Conservation (phyloP, 1,284 basidiomycete genomes). For the Cystobasidium slooffiae region DNA sequence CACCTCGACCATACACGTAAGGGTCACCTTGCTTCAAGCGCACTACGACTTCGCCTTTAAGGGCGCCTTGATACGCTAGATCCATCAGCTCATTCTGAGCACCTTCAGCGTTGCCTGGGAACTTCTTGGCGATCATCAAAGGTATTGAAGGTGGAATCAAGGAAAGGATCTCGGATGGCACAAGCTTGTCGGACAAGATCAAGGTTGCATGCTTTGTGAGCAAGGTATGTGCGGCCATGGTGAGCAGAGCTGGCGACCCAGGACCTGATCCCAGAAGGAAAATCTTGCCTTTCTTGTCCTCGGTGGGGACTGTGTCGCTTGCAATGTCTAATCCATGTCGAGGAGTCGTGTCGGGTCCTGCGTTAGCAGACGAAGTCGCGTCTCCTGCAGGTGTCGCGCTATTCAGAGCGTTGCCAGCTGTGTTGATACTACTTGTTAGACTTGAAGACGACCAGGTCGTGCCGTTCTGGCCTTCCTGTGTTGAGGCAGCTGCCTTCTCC, state of each 20-base stretch:
- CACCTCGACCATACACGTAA: constrained; percentile 88
- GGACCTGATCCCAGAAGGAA: constrained; percentile 92
- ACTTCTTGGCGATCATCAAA: constrained; percentile 86
- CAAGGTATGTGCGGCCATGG: constrained; percentile 78
- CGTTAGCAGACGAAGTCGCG: not conserved
- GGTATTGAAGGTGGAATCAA: constrained; percentile 67
- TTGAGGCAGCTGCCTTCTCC: not conserved
- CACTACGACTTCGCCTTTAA: constrained; percentile 80
- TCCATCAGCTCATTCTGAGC: constrained; percentile 94
- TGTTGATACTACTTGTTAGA: too few species aligned
- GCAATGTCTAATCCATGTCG: constrained; percentile 26
- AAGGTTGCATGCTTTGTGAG: constrained; percentile 79
- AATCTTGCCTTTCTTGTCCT: constrained; percentile 66
- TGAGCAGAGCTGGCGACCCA: constrained; percentile 89
- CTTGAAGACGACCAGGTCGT: too few species aligned
- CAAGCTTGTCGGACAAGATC: constrained; percentile 95
- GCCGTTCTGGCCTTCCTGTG: too few species aligned
- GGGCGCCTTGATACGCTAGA: constrained; percentile 79
- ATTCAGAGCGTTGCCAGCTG: not conserved
- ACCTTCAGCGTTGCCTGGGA: constrained; percentile 94
- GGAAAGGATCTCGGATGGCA: constrained; percentile 82
- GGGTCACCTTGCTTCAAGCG: constrained; percentile 97
- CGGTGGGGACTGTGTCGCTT: not conserved
- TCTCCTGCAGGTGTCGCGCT: not conserved
- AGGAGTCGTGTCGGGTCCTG: not conserved